Percentiles rank a stretch among this genome's conserved stretches.
Evolutionary conservation across 2,329 filamentous ascomycete species (phyloP).

Genomic region (Paracoccidioides brasiliensis): DNA sequence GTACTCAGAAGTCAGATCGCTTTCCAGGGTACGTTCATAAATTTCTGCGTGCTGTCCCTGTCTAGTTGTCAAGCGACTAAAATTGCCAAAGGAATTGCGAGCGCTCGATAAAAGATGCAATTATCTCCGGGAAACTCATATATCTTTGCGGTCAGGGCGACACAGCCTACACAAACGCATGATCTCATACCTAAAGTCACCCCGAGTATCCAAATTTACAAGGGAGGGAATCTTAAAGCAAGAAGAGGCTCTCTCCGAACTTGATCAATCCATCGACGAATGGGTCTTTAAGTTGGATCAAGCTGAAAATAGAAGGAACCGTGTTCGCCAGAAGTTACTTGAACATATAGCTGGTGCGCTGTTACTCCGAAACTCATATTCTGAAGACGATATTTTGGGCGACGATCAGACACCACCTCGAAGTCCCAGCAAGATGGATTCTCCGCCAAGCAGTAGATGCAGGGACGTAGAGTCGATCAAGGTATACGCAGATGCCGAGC

Average conservation of each 20-base stretch:
- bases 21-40: conserved; percentile 15
- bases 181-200: conserved; percentile 61
- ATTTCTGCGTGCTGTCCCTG: background rate
- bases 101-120: conserved; percentile 65
- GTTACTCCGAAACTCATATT: conserved; percentile 30
- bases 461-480: conserved; percentile 50
- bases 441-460: conserved; percentile 19
- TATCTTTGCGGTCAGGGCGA: conserved; percentile 59
- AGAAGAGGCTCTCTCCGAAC: conserved; percentile 63
- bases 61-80: background rate
- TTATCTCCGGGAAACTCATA: conserved; percentile 65
- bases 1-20: conserved; percentile 14
- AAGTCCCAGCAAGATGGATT: conserved; percentile 40
- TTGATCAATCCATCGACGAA: conserved; percentile 66
- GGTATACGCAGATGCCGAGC: conserved; percentile 54
- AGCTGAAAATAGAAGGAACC: conserved; percentile 61
- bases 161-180: conserved; percentile 65
- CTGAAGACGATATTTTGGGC: conserved; percentile 3
- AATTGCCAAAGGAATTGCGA: conserved; percentile 49
- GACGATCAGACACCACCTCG: conserved; percentile 36
- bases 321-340: conserved; percentile 65
- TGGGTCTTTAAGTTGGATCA: conserved; percentile 70
- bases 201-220: conserved; percentile 57
- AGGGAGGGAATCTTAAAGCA: conserved; percentile 65
- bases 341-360: conserved; percentile 67